Evolutionary conservation across 768 basidiomycete genomes (phyloP).

Genomic region (Pleurotus tuoliensis): DNA sequence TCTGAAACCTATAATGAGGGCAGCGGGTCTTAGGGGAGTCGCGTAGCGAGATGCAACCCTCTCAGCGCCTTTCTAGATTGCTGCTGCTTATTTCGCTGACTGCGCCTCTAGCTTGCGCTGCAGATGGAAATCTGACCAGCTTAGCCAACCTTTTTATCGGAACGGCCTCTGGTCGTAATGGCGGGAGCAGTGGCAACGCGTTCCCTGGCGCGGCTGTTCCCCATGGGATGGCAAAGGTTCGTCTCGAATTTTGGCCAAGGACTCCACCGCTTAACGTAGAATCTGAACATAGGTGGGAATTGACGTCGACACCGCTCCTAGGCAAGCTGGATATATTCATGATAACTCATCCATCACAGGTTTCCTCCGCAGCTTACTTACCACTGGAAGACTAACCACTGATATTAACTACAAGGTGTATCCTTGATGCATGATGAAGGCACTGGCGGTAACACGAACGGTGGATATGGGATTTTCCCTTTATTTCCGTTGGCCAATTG

Average conservation of each 20-base stretch:
- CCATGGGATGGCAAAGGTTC: conserved; percentile 50
- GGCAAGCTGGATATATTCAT: conserved; percentile 48
- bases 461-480: conserved; percentile 50
- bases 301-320: conserved; percentile 43
- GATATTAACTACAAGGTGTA: conserved; percentile 21
- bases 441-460: conserved; percentile 46
- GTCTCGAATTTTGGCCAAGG: not conserved
- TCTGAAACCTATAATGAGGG: not conserved
- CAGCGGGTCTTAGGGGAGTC: no score
- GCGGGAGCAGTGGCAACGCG: conserved; percentile 43
- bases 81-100: not conserved
- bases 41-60: no score
- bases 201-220: conserved; percentile 51
- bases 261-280: no score
- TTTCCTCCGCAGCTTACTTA: not conserved
- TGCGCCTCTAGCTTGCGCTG: not conserved
- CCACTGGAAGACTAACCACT: no score
- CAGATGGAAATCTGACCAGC: conserved; percentile 32
- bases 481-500: conserved; percentile 43
- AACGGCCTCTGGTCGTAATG: conserved; percentile 41
- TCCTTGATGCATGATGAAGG: conserved; percentile 54
- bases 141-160: conserved; percentile 50
- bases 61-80: no score
- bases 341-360: conserved; percentile 41
- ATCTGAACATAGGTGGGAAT: conserved; percentile 37